A percentile compares a stretch with the other conserved stretches of the same genome.
phyloP scores from a whole-genome alignment of 192 early-diverging fungal genomes.

The Coemansia sp. region DNA sequence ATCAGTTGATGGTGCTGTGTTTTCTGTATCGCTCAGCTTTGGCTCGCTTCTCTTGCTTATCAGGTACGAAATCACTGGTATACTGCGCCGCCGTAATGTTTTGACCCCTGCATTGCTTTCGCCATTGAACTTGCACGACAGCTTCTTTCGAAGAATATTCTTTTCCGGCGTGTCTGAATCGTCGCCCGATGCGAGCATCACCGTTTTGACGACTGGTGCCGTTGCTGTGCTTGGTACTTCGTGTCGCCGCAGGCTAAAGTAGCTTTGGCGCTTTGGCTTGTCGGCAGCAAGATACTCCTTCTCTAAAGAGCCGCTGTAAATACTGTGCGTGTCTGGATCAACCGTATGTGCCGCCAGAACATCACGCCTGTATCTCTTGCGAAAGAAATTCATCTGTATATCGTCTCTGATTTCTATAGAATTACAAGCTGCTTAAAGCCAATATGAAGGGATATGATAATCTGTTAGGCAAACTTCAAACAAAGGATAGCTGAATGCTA shows the following conservation, averaged over 20 bases:
- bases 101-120: not conserved
- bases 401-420: not conserved
- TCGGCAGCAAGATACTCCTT: not conserved
- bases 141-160: not conserved
- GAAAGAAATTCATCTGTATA: constrained; percentile 42
- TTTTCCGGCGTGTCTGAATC: not conserved
- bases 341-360: constrained; percentile 2
- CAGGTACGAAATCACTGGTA: constrained; percentile 39
- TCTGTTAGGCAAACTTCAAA: no score
- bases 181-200: constrained; percentile 5
- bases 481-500: not conserved
- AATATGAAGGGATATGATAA: not conserved
- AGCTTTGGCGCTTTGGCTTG: constrained; percentile 28
- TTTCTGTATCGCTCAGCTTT: constrained; percentile 16
- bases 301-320: not conserved
- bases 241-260: constrained; percentile 36
- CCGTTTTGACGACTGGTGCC: constrained; percentile 1
- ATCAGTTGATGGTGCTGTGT: constrained; percentile 4
- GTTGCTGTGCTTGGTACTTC: constrained; percentile 2
- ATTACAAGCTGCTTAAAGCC: not conserved
- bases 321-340: not conserved
- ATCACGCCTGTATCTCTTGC: constrained; percentile 22
- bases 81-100: constrained; percentile 31
- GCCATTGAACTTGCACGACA: not conserved
- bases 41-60: constrained; percentile 21